Conservation (phyloP, 306 rosid genomes). For the Trifolium fragiferum region DNA sequence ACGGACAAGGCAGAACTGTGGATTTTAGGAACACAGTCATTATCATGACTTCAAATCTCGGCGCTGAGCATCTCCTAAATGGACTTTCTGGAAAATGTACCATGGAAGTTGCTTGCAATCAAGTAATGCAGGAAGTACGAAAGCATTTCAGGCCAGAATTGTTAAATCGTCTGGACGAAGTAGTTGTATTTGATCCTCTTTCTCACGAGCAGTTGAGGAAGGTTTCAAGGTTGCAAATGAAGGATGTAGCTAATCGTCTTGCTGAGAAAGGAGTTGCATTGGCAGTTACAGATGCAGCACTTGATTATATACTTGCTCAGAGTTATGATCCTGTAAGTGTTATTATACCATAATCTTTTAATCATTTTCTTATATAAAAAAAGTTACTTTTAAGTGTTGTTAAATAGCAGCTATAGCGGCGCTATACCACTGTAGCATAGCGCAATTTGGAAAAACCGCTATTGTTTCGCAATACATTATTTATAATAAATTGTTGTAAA, state of each 20-base stretch:
- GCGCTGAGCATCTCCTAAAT: constrained; percentile 77
- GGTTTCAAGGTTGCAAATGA: constrained; percentile 89
- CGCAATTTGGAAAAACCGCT: too few species aligned
- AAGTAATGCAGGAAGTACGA: constrained; percentile 79
- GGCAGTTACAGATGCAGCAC: constrained; percentile 82
- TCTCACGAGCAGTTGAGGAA: constrained; percentile 78
- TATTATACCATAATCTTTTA: not conserved
- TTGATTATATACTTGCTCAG: constrained; percentile 64
- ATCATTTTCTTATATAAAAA: not conserved
- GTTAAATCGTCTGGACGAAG: constrained; percentile 77
- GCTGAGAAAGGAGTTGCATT: constrained; percentile 82
- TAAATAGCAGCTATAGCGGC: too few species aligned
- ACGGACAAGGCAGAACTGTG: constrained; percentile 88
- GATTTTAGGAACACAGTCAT: constrained; percentile 86
- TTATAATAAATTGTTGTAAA: too few species aligned
- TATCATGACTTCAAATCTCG: constrained; percentile 91
- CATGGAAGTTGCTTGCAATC: constrained; percentile 74
- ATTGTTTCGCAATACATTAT: too few species aligned
- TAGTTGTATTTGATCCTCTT: constrained; percentile 85
- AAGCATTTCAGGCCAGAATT: constrained; percentile 85
- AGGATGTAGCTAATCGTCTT: constrained; percentile 73
- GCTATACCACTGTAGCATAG: too few species aligned
- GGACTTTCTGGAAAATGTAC: constrained; percentile 73
- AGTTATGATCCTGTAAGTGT: constrained; percentile 80
- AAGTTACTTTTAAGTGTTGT: not conserved